A percentile compares a stretch with the other conserved stretches of the same genome.
phyloP scores from a whole-genome alignment of 192 early-diverging fungal species.

The Podila epicladia region DNA sequence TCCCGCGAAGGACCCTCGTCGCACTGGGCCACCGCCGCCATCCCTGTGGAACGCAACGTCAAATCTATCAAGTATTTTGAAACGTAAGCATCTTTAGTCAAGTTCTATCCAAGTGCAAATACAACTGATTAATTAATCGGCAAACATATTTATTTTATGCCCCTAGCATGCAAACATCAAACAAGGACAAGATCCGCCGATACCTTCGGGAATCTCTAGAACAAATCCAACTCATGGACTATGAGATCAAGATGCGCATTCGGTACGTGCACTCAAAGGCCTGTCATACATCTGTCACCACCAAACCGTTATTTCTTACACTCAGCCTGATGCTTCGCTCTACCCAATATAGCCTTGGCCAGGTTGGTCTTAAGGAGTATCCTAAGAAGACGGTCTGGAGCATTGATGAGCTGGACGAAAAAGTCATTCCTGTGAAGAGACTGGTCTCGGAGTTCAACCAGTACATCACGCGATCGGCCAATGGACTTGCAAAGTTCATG shows the following conservation, averaged over 20 bases:
- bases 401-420: conserved; percentile 11
- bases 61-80: conserved; percentile 16
- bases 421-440: conserved; percentile 14
- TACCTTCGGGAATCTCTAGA: conserved; percentile 10
- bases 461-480: conserved; percentile 12
- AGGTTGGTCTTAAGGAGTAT: conserved; percentile 8
- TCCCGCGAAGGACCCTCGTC: background rate
- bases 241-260: conserved; percentile 40
- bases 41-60: background rate
- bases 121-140: background rate
- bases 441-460: conserved; percentile 30
- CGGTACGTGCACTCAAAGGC: conserved; percentile 8
- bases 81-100: background rate
- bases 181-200: conserved; percentile 14
- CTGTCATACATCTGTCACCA: too few relatives aligned
- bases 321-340: too few relatives aligned
- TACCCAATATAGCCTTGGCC: conserved; percentile 17
- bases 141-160: background rate
- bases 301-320: too few relatives aligned
- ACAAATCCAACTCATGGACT: conserved; percentile 20
- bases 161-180: conserved; percentile 15
- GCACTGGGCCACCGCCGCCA: background rate
- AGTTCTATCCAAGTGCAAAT: background rate
- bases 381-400: background rate
- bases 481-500: background rate